A percentile compares a stretch with the other conserved stretches of the same genome.
phyloP scores from a whole-genome alignment of 495 filamentous ascomycete species.

The Hyaloscypha finlandica region DNA sequence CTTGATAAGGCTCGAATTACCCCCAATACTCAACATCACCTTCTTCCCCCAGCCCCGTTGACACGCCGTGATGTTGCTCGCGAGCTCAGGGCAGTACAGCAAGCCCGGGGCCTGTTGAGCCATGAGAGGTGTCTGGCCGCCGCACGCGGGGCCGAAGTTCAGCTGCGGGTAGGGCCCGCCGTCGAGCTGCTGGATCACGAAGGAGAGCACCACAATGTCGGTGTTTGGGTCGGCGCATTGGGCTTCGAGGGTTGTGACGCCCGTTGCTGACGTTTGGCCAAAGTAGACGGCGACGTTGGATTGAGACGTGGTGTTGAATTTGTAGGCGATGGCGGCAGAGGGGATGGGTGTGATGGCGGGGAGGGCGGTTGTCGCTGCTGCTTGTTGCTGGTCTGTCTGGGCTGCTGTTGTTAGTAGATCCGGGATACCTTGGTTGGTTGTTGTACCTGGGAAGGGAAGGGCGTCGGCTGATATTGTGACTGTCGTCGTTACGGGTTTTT shows the following conservation, averaged over 20 bases:
- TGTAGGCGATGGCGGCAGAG: background rate
- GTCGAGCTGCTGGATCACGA: slow-evolving; percentile 10
- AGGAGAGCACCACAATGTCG: slow-evolving; percentile 35
- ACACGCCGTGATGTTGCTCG: slow-evolving; percentile 62
- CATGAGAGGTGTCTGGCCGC: slow-evolving; percentile 21
- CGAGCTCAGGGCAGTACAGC: slow-evolving; percentile 35
- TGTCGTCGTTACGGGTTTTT: background rate
- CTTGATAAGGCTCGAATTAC: slow-evolving; percentile 52
- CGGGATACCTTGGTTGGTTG: background rate
- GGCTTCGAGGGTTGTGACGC: background rate
- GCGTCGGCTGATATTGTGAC: background rate
- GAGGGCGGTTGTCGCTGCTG: background rate
- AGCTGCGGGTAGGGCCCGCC: slow-evolving; percentile 16
- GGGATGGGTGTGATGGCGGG: background rate
- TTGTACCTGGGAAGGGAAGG: background rate
- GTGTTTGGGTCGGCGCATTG: slow-evolving; percentile 25
- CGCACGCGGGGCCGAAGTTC: slow-evolving; percentile 27
- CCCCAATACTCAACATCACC: slow-evolving; percentile 68
- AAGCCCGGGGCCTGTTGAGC: slow-evolving; percentile 19
- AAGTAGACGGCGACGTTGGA: slow-evolving; percentile 29
- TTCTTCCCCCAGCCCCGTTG: slow-evolving; percentile 63
- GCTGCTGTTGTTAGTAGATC: background rate
- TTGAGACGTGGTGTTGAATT: slow-evolving; percentile 14
- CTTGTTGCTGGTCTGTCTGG: background rate
- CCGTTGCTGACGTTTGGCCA: slow-evolving; percentile 31